These are phyloP conservation scores for Thielaviopsis euricoi DNA, from an alignment of 2,329 filamentous ascomycete species.

Conservation along the genomic window DNA sequence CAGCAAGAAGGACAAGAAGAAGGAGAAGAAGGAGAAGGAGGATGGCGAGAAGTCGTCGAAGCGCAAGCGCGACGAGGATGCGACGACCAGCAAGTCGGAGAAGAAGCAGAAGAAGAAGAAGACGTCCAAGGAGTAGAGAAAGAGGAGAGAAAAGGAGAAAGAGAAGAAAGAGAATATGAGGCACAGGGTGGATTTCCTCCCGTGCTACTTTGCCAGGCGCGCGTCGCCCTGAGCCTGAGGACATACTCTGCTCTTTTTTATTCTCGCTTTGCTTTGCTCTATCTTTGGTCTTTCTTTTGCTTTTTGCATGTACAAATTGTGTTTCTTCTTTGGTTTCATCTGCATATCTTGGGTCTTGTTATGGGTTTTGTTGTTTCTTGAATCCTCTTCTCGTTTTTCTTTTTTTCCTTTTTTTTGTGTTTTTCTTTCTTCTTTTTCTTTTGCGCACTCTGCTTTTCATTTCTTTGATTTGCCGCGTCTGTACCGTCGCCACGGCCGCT, in stretches of 20 bases:
- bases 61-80: slow-evolving; percentile 48
- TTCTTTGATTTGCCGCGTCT: background rate
- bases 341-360: slow-evolving; percentile 11
- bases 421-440: slow-evolving; percentile 1
- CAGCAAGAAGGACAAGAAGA: slow-evolving; percentile 65
- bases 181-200: background rate
- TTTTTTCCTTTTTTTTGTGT: slow-evolving; percentile 1
- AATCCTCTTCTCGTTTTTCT: slow-evolving; percentile 1
- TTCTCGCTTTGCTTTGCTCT: slow-evolving; percentile 9
- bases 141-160: too few relatives aligned
- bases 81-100: slow-evolving; percentile 34
- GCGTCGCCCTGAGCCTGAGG: background rate
- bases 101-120: slow-evolving; percentile 37
- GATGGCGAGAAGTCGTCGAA: slow-evolving; percentile 23
- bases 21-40: slow-evolving; percentile 48
- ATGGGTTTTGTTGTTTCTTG: slow-evolving; percentile 9
- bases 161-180: background rate
- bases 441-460: background rate
- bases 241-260: background rate
- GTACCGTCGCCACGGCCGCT: background rate
- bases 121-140: slow-evolving; percentile 13
- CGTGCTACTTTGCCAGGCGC: background rate
- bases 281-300: slow-evolving; percentile 7
- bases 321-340: slow-evolving; percentile 11
- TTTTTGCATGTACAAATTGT: slow-evolving; percentile 10